Evolutionary conservation across 352 stramenopile species (phyloP).

Genomic region (Thraustotheca clavata): DNA sequence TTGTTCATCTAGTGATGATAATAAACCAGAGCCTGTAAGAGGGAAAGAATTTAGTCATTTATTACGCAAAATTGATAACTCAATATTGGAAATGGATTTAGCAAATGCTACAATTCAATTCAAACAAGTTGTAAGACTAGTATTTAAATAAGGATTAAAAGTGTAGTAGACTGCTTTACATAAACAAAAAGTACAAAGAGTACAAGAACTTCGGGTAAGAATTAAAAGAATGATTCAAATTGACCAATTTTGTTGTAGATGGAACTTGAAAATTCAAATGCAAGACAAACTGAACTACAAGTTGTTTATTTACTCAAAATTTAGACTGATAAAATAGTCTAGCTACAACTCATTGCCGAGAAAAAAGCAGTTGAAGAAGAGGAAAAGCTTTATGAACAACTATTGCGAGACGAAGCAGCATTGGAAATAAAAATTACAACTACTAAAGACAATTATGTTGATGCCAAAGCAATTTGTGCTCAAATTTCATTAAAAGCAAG

Average conservation of each 20-base stretch:
- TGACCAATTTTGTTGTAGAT: too few species aligned
- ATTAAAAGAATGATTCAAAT: too few species aligned
- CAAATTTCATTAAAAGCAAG: not conserved
- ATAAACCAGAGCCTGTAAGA: not conserved
- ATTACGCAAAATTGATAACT: conserved; percentile 3
- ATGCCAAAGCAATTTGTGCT: not conserved
- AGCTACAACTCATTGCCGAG: not conserved
- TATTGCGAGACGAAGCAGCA: conserved; percentile 7
- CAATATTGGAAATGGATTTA: not conserved
- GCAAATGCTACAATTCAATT: not conserved
- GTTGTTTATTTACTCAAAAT: not conserved
- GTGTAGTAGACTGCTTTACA: not conserved
- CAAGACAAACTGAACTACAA: not conserved
- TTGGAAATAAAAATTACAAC: not conserved
- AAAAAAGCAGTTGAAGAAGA: not conserved
- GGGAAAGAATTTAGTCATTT: conserved; percentile 8
- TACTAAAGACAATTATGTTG: not conserved
- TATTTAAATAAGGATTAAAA: not conserved
- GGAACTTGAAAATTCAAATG: not conserved
- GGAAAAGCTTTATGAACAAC: conserved; percentile 12
- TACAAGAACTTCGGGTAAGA: not conserved
- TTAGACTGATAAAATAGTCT: not conserved
- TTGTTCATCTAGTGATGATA: not conserved
- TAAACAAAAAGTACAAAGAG: not conserved
- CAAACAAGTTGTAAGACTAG: not conserved